Evolutionary conservation across 208 protist genomes (phyloP).

Genomic region (Wallacemonas sp.): DNA sequence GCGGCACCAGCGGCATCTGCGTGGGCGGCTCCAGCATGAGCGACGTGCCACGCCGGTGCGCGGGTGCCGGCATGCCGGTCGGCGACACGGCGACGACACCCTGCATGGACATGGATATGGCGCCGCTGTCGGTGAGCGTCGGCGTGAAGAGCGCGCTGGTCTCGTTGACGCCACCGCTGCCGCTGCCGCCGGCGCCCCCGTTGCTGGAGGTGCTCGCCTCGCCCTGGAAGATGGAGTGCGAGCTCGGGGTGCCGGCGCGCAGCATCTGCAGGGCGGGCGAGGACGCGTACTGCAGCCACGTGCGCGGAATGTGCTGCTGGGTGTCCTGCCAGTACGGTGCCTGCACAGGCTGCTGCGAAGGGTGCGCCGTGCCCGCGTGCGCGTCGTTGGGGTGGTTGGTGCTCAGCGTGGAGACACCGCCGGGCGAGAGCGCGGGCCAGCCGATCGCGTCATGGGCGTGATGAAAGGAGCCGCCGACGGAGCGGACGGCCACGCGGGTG

Average conservation of each 20-base stretch:
- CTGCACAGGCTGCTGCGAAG: slow-evolving; percentile 16
- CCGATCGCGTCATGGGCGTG: background rate
- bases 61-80: background rate
- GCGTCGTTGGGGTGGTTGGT: slow-evolving; percentile 16
- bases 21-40: slow-evolving; percentile 6
- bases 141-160: slow-evolving; percentile 1
- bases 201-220: background rate
- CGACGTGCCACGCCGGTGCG: background rate
- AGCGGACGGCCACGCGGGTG: background rate
- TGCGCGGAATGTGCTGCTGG: slow-evolving; percentile 3
- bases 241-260: background rate
- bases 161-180: background rate
- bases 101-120: background rate
- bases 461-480: background rate
- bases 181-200: background rate
- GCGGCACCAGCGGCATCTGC: slow-evolving; percentile 8
- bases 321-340: slow-evolving; percentile 20
- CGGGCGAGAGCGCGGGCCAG: background rate
- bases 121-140: background rate
- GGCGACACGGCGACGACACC: background rate
- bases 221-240: background rate
- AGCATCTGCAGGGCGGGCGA: slow-evolving; percentile 9
- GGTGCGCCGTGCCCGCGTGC: background rate
- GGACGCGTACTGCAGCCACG: slow-evolving; percentile 1
- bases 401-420: background rate